Evolutionary conservation across 345 rosid species (phyloP), one percentile per base, ranked within the genome.

Genomic region (Euphorbia lathyris): DNA sequence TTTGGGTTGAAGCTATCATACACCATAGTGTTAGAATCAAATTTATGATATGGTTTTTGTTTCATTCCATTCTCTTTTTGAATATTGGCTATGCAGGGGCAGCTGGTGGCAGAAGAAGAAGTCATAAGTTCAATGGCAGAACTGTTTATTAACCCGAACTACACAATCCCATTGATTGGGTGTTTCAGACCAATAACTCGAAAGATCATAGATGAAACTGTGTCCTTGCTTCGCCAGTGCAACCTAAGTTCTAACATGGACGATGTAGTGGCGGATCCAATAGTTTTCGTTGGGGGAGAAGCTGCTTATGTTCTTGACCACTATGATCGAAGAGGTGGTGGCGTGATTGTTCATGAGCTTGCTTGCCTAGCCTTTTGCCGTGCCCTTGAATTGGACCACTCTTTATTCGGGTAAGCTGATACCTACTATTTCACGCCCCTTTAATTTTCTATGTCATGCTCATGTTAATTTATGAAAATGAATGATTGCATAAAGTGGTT

Each of bases 361-460:
- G 87, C 90, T 80, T 94, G 97, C 82, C 76, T 94, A 72, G 97
- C 95, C 22, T 86, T 94, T 58, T 79, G 90, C 72, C 95, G 92
- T 11, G 86, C 91, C 61, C 85, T 91, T 75, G 95, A 88, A 80
- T 84, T 94, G 68, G 88, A 86, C 75, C 79, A 84, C 63, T 86
- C 81, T 72, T 81, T 90, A 71, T 67, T 83, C 72, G 85, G 90
- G 97, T 89, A 85, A 75, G 51, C 45, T 67, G 36, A 43, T 43
- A 36, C 51, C 6, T 36, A 20, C 32, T 63, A 14, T 27, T 55
- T 56, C 0, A 3, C 38, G 20, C n/a, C 6, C 7, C 19, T 32
- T 34, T 25, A 27, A 16, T 38, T 72, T 20, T 3, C 32, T 56
- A 25, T 34, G 9, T 38, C 9, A 53, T 25, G 38, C 36, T 64